These are phyloP conservation scores for Neofusicoccum umdonicola DNA, from an alignment of 2,329 filamentous ascomycete species.

Conservation along the genomic window DNA sequence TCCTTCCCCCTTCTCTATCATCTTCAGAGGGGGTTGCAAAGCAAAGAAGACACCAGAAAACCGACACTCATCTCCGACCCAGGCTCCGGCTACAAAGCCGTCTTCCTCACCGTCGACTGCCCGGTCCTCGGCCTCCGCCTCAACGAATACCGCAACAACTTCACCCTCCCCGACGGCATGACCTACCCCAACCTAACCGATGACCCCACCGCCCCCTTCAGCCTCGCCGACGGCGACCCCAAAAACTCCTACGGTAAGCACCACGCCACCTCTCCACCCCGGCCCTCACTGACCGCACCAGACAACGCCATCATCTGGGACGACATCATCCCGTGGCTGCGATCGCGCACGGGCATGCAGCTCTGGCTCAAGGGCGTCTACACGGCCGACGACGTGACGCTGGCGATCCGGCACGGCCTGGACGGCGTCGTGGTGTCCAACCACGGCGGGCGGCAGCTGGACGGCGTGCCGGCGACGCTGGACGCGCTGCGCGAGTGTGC, in stretches of 20 bases:
- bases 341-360: conserved; percentile 47
- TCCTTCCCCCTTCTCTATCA: too few species aligned
- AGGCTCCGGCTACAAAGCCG: conserved; percentile 52
- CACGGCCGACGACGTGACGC: conserved; percentile 41
- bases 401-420: conserved; percentile 43
- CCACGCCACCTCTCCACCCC: too few species aligned
- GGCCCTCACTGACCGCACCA: neutral
- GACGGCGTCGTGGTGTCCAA: conserved; percentile 53
- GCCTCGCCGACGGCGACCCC: neutral
- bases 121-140: conserved; percentile 54
- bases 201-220: conserved; percentile 30
- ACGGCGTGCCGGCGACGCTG: conserved; percentile 54
- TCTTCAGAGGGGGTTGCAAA: too few species aligned
- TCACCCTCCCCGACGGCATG: conserved; percentile 46
- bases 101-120: conserved; percentile 56
- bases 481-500: conserved; percentile 47
- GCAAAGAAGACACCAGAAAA: too few species aligned
- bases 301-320: conserved; percentile 46
- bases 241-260: neutral
- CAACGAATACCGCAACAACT: conserved; percentile 55
- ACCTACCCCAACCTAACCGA: conserved; percentile 44
- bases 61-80: neutral
- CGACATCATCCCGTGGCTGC: conserved; percentile 49
- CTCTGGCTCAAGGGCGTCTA: conserved; percentile 48
- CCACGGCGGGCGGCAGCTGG: conserved; percentile 49